A percentile compares a stretch with the other conserved stretches of the same genome.
phyloP scores from a whole-genome alignment of 1,284 basidiomycete species.

The Vanrija sp. region DNA sequence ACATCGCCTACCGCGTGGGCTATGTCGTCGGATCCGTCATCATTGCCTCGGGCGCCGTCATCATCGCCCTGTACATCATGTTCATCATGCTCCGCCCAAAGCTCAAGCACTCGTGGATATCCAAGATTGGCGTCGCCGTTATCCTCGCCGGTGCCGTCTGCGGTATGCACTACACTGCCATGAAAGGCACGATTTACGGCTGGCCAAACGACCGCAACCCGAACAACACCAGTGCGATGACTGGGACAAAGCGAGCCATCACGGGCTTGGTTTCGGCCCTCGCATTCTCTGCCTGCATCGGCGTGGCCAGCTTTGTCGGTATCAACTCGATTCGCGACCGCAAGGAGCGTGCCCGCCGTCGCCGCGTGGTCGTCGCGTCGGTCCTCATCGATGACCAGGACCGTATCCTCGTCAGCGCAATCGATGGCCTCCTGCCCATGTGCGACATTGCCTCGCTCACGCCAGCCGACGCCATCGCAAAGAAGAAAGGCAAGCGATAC shows the following conservation, averaged over 20 bases:
- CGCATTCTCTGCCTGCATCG: constrained; percentile 49
- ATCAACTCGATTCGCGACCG: constrained; percentile 42
- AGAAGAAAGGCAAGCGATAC: constrained; percentile 1
- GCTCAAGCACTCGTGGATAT: constrained; percentile 50
- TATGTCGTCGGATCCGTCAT: constrained; percentile 50
- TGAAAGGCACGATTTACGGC: constrained; percentile 44
- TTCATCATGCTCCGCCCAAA: constrained; percentile 53
- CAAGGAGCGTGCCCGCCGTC: constrained; percentile 42
- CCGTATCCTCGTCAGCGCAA: constrained; percentile 48
- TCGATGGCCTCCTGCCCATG: constrained; percentile 51
- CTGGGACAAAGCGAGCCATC: constrained; percentile 44
- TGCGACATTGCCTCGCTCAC: constrained; percentile 46
- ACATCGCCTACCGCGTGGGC: constrained; percentile 45
- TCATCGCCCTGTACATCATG: constrained; percentile 51
- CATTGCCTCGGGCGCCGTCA: constrained; percentile 50
- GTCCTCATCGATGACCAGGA: constrained; percentile 49
- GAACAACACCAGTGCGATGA: constrained; percentile 18
- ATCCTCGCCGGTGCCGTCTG: constrained; percentile 49
- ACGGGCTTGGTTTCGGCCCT: constrained; percentile 50
- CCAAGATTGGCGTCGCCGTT: constrained; percentile 47
- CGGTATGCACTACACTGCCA: constrained; percentile 48
- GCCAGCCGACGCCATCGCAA: constrained; percentile 12
- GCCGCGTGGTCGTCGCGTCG: constrained; percentile 50
- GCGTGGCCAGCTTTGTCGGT: constrained; percentile 45
- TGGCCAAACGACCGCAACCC: constrained; percentile 29